Evolutionary conservation across 1,284 basidiomycete genomes (phyloP).

Genomic region (Austropuccinia psidii): DNA sequence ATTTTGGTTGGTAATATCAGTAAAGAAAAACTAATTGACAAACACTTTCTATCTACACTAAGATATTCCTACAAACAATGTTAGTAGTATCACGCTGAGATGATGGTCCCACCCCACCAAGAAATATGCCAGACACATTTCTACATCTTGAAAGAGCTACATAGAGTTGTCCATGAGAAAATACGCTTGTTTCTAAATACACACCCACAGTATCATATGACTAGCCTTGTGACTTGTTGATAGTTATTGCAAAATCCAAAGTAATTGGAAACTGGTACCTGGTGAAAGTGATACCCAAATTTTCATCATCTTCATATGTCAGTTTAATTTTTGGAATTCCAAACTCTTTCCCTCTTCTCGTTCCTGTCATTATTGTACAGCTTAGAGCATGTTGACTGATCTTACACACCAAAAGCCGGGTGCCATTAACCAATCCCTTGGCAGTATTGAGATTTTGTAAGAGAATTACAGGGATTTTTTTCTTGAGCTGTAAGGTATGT

Average conservation of each 20-base stretch:
- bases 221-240: constrained; percentile 53
- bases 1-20: no score
- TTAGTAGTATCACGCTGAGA: no score
- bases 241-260: constrained; percentile 51
- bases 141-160: no score
- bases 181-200: no score
- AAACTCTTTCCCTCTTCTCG: neutral
- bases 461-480: constrained; percentile 48
- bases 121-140: no score
- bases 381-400: no score
- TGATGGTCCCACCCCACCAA: no score
- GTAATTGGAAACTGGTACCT: constrained; percentile 50
- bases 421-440: constrained; percentile 50
- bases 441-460: constrained; percentile 47
- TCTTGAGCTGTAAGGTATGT: neutral
- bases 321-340: neutral
- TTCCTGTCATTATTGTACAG: neutral
- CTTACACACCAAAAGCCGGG: constrained; percentile 42
- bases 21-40: no score
- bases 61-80: no score
- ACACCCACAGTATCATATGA: no score
- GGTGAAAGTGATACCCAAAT: constrained; percentile 42
- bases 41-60: no score
- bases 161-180: no score
- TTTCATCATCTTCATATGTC: neutral